Evolutionary conservation across 1,139 yeast species (phyloP), one percentile per base, ranked within the genome.

Genomic region (Hyphopichia pseudoburtonii): DNA sequence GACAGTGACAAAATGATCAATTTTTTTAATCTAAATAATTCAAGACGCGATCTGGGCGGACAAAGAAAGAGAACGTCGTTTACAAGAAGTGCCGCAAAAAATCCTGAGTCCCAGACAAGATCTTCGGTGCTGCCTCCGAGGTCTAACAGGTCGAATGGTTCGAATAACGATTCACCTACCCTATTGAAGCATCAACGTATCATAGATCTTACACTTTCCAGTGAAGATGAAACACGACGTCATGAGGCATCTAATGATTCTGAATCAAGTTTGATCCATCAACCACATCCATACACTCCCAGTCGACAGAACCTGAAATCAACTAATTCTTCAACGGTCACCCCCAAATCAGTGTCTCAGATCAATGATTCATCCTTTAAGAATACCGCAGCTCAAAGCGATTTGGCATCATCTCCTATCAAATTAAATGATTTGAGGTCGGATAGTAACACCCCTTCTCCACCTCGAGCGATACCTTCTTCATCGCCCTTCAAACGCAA

Each of bases 401-500:
- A 44, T 14, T 43, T 55, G 33, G 52, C 50, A 39, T 58, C 66
- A 7, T 57, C 67, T 5, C 65, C 68, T 5, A 43, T 51, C 8
- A 52, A 49, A 37, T 5, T n/a, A 5, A n/a, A n/a, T 7, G 35
- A 30, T 8, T n/a, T 7, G 10, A n/a, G 15, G 11, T 4, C 17
- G 5, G n/a, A n/a, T n/a, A 11, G 12, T 23, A 17, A 9, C 23
- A 33, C 11, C n/a, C 30, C 43, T 14, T 30, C 43, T n/a, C 39
- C 45, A 22, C 11, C 30, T 12, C 19, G 25, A 17, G 25, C 19
- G 9, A 33, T 29, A 17, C 34, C 36, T 14, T 42, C 46, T 21
- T 59, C 66, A 3, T 57, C 66, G 4, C 68, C 69, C 8, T 37
- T 45, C 8, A 52, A 51, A 39, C 46, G 44, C 31, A 60, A 55